A percentile compares a stretch with the other conserved stretches of the same genome.
phyloP scores from a whole-genome alignment of 805 yeast species.

The Starmera dryadoides region DNA sequence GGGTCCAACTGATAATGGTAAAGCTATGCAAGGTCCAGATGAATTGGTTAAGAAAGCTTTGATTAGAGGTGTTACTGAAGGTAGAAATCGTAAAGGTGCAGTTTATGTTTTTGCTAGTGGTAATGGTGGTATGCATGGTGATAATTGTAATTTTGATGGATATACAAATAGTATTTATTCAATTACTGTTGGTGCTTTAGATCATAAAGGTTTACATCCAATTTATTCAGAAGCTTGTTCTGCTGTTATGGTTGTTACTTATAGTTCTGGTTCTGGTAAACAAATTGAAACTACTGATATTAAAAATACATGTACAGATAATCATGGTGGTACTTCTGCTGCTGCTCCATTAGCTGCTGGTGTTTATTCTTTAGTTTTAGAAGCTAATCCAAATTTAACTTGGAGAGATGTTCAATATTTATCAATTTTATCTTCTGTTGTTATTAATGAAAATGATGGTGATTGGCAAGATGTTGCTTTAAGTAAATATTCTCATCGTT shows the following conservation, averaged over 20 bases:
- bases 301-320: slow-evolving; percentile 55
- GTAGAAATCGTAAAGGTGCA: slow-evolving; percentile 76
- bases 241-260: slow-evolving; percentile 91
- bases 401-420: slow-evolving; percentile 96
- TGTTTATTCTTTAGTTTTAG: slow-evolving; percentile 74
- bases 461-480: slow-evolving; percentile 69
- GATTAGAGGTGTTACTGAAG: slow-evolving; percentile 76
- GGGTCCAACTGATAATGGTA: slow-evolving; percentile 97
- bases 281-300: slow-evolving; percentile 86
- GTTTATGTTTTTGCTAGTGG: slow-evolving; percentile 95
- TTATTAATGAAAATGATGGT: slow-evolving; percentile 59
- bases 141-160: slow-evolving; percentile 95
- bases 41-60: slow-evolving; percentile 72
- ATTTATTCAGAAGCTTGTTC: slow-evolving; percentile 87
- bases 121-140: slow-evolving; percentile 78
- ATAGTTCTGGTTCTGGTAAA: slow-evolving; percentile 86
- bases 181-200: slow-evolving; percentile 91
- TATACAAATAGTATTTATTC: slow-evolving; percentile 94
- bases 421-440: slow-evolving; percentile 62
- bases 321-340: slow-evolving; percentile 96
- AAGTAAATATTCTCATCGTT: slow-evolving; percentile 71
- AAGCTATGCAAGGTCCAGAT: slow-evolving; percentile 80
- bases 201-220: slow-evolving; percentile 81
- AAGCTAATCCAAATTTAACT: slow-evolving; percentile 78
- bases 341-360: slow-evolving; percentile 99